Evolutionary conservation across 1,284 basidiomycete genomes (phyloP).

Genomic region (Apiotrichum porosum): DNA sequence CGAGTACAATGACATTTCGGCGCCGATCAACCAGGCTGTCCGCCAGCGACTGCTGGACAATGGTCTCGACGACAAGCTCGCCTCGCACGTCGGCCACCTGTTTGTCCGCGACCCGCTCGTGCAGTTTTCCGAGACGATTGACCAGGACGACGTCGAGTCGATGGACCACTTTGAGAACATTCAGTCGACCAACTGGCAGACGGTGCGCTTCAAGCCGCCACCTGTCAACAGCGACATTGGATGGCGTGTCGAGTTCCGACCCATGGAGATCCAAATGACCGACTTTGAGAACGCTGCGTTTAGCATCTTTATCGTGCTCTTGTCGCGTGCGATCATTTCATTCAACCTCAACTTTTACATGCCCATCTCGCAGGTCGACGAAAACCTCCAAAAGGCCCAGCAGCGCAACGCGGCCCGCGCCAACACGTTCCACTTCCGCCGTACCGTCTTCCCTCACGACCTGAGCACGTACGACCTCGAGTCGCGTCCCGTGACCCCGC

Average conservation of each 20-base stretch:
- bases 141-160: conserved; percentile 80
- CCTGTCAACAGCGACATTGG: conserved; percentile 86
- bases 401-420: conserved; percentile 68
- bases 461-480: conserved; percentile 39
- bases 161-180: conserved; percentile 99
- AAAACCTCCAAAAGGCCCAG: conserved; percentile 92
- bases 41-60: conserved; percentile 65
- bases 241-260: conserved; percentile 97
- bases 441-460: conserved; percentile 66
- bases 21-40: conserved; percentile 73
- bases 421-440: conserved; percentile 85
- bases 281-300: conserved; percentile 99
- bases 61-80: conserved; percentile 79
- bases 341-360: conserved; percentile 94
- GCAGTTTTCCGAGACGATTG: conserved; percentile 87
- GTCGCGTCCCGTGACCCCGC: conserved; percentile 39
- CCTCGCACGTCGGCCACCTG: conserved; percentile 89
- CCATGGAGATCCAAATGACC: conserved; percentile 98
- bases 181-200: conserved; percentile 99
- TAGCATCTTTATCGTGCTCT: conserved; percentile 85
- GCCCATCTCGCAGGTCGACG: conserved; percentile 97
- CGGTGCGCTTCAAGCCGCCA: conserved; percentile 96
- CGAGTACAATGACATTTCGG: conserved; percentile 84
- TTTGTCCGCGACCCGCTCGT: conserved; percentile 98
- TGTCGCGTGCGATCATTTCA: conserved; percentile 86